Conservation (phyloP, 139 green algal species). For the Coccomyxa sp. region DNA sequence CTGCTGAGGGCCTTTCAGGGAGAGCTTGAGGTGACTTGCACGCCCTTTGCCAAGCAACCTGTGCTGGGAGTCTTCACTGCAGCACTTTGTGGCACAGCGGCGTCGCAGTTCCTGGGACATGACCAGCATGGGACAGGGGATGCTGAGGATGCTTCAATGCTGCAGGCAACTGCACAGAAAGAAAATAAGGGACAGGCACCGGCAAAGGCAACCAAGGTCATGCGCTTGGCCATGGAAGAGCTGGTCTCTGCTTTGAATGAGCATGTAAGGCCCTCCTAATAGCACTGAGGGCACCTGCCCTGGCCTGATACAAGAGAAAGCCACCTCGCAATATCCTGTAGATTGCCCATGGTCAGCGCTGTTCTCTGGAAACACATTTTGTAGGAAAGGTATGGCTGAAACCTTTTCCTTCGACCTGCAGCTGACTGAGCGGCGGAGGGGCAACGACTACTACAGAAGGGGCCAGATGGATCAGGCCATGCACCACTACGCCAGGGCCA, state of each 20-base stretch:
- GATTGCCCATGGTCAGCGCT: no score
- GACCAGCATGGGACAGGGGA: conserved; percentile 3
- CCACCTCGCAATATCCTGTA: no score
- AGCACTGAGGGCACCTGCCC: no score
- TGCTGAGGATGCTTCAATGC: conserved; percentile 4
- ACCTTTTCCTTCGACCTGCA: conserved; percentile 19
- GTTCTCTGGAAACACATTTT: no score
- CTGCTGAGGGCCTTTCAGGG: conserved; percentile 38
- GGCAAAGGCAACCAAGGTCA: no score
- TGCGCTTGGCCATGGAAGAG: conserved; percentile 47
- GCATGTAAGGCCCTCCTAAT: conserved; percentile 38
- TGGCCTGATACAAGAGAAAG: no score
- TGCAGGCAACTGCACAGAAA: conserved; percentile 18
- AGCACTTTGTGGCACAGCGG: no score
- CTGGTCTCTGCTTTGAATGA: conserved; percentile 70
- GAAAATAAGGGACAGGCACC: no score
- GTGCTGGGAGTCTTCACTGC: no score
- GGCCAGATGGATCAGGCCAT: conserved; percentile 33
- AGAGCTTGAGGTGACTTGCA: conserved; percentile 26
- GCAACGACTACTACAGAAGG: conserved; percentile 42
- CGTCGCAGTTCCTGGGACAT: no score
- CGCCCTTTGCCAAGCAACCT: no score
- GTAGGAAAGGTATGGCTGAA: no score
- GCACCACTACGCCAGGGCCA: conserved; percentile 50
- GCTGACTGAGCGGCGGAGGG: conserved; percentile 48